Evolutionary conservation across 768 basidiomycete genomes (phyloP), one percentile per base, ranked within the genome.

Genomic region (Kondoa malvinella): DNA sequence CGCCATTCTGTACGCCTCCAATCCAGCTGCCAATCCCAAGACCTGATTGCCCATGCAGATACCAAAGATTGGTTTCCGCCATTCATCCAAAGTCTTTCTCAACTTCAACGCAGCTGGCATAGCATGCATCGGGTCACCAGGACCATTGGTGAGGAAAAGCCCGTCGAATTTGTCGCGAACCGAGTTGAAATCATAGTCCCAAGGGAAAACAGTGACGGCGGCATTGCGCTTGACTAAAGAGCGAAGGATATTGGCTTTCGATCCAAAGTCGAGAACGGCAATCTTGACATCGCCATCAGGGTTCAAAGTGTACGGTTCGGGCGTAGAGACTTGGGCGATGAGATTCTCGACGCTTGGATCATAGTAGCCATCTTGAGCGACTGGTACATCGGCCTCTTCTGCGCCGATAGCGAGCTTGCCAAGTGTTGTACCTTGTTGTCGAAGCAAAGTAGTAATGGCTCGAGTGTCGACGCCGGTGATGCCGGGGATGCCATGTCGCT

Each of bases 11-110:
- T 97, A 96, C 25, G 92, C 90, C 72, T 95, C 92, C 66, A 96
- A 78, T 26, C 95, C 94, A 27, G 92, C 94, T 30, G 94, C 95
- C 82, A 99, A 88, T 62, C 94, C 95, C 72, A 99, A 88, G 73
- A 99, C 83, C 78, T 97, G 94, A 76, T 97, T 90, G 64, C 94
- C 95, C 95, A 99, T 97, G 78, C 95, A 99, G 72, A 99, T 92
- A 66, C 95, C 95, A 72, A 97, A 97, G 56, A 97, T 82, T 14
- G 95, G 95, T 76, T 85, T 89, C 76, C 85, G 79, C 94, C 94
- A 97, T 78, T 92, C 89, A 59, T 72, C 50, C 64, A 99, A 78
- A 14, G 91, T 94, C 74, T 82, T 82, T 72, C 89, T 83, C 58
- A 97, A 83, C 70, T 87, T 83, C 67, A 85, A 74, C 12, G 85